A percentile compares a stretch with the other conserved stretches of the same genome.
phyloP scores from a whole-genome alignment of 2,329 filamentous ascomycete species.

The Pezicula rhizophila region DNA sequence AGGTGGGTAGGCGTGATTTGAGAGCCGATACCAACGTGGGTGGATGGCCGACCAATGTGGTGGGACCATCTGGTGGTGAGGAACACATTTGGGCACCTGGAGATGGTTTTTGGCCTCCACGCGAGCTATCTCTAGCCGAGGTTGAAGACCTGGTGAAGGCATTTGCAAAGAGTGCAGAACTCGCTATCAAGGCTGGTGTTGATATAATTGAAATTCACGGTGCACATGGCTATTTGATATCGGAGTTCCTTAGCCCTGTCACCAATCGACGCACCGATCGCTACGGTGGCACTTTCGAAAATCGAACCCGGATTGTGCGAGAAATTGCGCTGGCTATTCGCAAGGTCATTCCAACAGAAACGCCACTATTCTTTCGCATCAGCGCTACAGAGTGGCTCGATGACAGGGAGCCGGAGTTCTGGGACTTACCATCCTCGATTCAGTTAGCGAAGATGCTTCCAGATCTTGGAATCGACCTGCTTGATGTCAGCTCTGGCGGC shows the following conservation, averaged over 20 bases:
- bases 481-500: constrained; percentile 77
- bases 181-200: constrained; percentile 39
- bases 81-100: constrained; percentile 2
- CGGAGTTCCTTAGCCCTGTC: constrained; percentile 54
- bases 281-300: constrained; percentile 58
- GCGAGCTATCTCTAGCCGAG: constrained; percentile 44
- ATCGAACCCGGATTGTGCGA: constrained; percentile 50
- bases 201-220: constrained; percentile 56
- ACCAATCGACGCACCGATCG: constrained; percentile 54
- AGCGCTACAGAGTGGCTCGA: constrained; percentile 57
- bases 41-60: constrained; percentile 30
- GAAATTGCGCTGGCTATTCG: constrained; percentile 46
- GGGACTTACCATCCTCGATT: constrained; percentile 33
- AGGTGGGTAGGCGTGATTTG: constrained; percentile 36
- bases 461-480: constrained; percentile 68
- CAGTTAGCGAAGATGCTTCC: constrained; percentile 65
- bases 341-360: constrained; percentile 41
- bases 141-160: constrained; percentile 26
- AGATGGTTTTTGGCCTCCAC: constrained; percentile 38
- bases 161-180: constrained; percentile 25
- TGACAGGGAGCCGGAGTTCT: constrained; percentile 10
- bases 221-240: constrained; percentile 59
- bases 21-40: constrained; percentile 25
- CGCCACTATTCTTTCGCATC: constrained; percentile 52
- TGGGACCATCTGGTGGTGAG: constrained; percentile 42